Evolutionary conservation across 148 eudicot species (phyloP).

Genomic region (Hydrangea macrophylla): DNA sequence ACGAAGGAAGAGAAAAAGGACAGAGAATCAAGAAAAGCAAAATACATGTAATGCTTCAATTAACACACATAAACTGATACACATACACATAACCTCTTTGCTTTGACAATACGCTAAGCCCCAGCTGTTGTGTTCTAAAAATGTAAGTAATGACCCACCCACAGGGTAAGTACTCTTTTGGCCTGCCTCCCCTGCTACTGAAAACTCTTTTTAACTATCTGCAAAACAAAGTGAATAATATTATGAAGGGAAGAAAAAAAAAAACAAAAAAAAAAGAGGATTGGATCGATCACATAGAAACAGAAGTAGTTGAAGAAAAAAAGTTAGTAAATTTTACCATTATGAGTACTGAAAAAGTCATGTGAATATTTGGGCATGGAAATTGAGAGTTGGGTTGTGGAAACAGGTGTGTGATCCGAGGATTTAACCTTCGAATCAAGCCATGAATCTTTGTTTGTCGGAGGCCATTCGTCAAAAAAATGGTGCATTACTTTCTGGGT

Average conservation of each 20-base stretch:
- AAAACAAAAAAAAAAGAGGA: not conserved
- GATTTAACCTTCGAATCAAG: slow-evolving; percentile 22
- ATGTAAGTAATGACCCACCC: slow-evolving; percentile 29
- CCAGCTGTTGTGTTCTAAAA: not conserved
- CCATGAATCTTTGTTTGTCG: slow-evolving; percentile 36
- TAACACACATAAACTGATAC: not conserved
- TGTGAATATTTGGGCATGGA: slow-evolving; percentile 38
- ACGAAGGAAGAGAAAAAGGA: not conserved
- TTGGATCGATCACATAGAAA: not conserved
- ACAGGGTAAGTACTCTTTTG: slow-evolving; percentile 26
- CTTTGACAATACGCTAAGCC: not conserved
- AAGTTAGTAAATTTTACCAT: slow-evolving; percentile 15
- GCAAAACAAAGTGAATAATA: slow-evolving; percentile 30
- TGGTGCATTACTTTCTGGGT: slow-evolving; percentile 54
- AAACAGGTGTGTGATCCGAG: slow-evolving; percentile 12
- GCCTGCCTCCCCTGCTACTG: slow-evolving; percentile 38
- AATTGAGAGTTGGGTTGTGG: slow-evolving; percentile 46
- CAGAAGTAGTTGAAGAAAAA: too few species aligned
- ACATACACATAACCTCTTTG: not conserved
- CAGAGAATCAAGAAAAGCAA: not conserved
- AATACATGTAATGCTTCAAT: not conserved
- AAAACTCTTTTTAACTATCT: slow-evolving; percentile 42
- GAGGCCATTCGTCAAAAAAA: slow-evolving; percentile 49
- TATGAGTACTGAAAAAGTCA: slow-evolving; percentile 40
- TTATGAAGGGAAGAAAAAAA: too few species aligned